Evolutionary conservation across 805 yeast species (phyloP).

Genomic region (Diddensiella caesifluorescens): DNA sequence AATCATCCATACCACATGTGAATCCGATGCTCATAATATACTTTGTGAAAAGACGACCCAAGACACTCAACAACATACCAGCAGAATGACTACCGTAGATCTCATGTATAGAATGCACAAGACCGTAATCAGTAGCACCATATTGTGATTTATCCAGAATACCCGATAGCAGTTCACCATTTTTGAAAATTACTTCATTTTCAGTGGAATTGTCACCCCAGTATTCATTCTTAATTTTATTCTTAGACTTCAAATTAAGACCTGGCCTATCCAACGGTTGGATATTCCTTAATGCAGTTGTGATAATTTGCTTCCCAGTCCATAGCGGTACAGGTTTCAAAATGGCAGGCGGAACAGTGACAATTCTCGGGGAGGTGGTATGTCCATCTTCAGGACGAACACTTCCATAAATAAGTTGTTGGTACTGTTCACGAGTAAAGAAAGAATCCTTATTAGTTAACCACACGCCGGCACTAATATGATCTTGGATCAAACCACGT

Average conservation of each 20-base stretch:
- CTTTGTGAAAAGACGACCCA: constrained; percentile 91
- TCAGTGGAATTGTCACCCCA: constrained; percentile 87
- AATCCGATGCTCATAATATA: constrained; percentile 88
- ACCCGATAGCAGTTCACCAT: constrained; percentile 89
- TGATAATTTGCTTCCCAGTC: constrained; percentile 97
- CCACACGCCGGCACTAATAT: constrained; percentile 98
- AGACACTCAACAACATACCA: constrained; percentile 82
- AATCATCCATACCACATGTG: constrained; percentile 99
- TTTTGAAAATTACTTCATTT: constrained; percentile 75
- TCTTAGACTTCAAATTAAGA: constrained; percentile 71
- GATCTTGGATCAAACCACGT: constrained; percentile 98
- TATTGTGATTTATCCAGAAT: constrained; percentile 96
- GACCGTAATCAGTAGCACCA: constrained; percentile 96
- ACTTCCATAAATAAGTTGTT: constrained; percentile 89
- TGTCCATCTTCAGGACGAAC: constrained; percentile 97
- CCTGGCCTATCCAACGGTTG: constrained; percentile 89
- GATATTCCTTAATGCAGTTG: constrained; percentile 85
- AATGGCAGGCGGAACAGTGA: constrained; percentile 86
- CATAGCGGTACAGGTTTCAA: constrained; percentile 83
- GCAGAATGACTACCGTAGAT: constrained; percentile 89
- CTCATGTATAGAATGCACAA: constrained; percentile 94
- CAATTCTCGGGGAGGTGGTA: constrained; percentile 51
- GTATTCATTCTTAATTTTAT: constrained; percentile 89
- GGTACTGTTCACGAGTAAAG: constrained; percentile 86
- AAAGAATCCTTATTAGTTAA: constrained; percentile 87